A percentile compares a stretch with the other conserved stretches of the same genome.
phyloP scores from a whole-genome alignment of 345 rosid genomes.

The Chamaenerion angustifolium region DNA sequence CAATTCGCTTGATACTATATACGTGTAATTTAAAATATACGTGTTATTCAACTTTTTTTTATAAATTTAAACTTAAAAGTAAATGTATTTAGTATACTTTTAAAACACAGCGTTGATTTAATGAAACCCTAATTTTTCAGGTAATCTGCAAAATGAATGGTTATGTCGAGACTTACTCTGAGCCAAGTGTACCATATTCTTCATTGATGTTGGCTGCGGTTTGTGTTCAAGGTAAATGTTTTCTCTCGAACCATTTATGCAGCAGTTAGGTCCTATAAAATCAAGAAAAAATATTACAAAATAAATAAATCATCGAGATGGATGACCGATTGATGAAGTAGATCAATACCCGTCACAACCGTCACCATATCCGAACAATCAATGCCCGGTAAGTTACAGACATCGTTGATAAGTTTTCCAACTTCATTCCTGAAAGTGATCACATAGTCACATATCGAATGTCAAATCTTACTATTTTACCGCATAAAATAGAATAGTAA shows the following conservation, averaged over 20 bases:
- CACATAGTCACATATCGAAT: neutral
- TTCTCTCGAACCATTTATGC: conserved; percentile 17
- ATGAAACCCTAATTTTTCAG: too few relatives aligned
- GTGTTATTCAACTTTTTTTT: too few relatives aligned
- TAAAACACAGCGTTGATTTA: too few relatives aligned
- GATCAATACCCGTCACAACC: conserved; percentile 24
- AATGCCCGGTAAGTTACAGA: conserved; percentile 11
- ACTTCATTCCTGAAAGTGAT: conserved; percentile 14
- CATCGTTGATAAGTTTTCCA: conserved; percentile 11
- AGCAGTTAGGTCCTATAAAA: conserved; percentile 21
- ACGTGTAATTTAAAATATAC: too few relatives aligned
- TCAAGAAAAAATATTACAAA: neutral
- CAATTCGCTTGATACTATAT: too few relatives aligned
- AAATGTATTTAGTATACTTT: too few relatives aligned
- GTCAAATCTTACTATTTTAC: too few relatives aligned
- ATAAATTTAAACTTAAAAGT: too few relatives aligned
- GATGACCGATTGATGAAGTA: too few relatives aligned
- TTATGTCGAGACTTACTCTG: conserved; percentile 19
- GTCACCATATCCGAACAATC: conserved; percentile 16
- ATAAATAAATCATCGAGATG: neutral
- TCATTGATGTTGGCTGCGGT: conserved; percentile 26
- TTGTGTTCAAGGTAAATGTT: conserved; percentile 11
- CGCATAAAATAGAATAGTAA: too few relatives aligned
- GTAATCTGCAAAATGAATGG: neutral
- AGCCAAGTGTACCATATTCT: conserved; percentile 25